Evolutionary conservation across 2,329 filamentous ascomycete genomes (phyloP).

Genomic region (Monosporascus sp.): DNA sequence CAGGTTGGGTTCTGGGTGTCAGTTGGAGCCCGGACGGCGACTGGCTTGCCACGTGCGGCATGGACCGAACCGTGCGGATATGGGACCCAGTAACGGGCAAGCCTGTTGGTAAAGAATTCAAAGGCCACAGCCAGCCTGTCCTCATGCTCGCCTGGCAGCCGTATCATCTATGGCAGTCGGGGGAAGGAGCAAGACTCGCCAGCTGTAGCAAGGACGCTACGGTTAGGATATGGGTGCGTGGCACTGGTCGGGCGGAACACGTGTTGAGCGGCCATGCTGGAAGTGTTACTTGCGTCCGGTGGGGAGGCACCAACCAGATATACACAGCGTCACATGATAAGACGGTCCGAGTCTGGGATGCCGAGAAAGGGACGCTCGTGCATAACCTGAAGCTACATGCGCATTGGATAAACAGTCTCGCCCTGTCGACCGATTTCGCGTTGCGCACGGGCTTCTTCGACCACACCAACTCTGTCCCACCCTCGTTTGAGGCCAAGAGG

Average conservation of each 20-base stretch:
- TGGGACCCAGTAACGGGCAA: conserved; percentile 85
- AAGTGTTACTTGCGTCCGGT: conserved; percentile 83
- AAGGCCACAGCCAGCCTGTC: conserved; percentile 86
- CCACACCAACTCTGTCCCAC: conserved; percentile 65
- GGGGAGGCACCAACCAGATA: conserved; percentile 84
- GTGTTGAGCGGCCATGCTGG: conserved; percentile 85
- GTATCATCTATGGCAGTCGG: conserved; percentile 67
- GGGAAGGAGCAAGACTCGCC: conserved; percentile 73
- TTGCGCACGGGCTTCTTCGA: conserved; percentile 83
- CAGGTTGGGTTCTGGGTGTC: conserved; percentile 83
- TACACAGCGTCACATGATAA: conserved; percentile 89
- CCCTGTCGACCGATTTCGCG: conserved; percentile 87
- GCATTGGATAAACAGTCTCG: conserved; percentile 94
- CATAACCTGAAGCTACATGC: conserved; percentile 78
- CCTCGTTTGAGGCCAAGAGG: conserved; percentile 63
- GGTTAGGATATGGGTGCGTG: conserved; percentile 79
- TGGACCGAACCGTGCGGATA: conserved; percentile 86
- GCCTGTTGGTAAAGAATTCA: conserved; percentile 64
- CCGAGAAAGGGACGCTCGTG: conserved; percentile 69
- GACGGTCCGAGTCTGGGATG: conserved; percentile 86
- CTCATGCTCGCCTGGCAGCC: conserved; percentile 89
- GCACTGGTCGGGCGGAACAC: conserved; percentile 71
- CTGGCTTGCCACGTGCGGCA: conserved; percentile 80
- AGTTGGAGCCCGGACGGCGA: conserved; percentile 81
- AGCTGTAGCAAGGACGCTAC: conserved; percentile 88